Base-by-base conservation (phyloP, 2,329 filamentous ascomycete genomes). In the Diaporthe sp. region DNA sequence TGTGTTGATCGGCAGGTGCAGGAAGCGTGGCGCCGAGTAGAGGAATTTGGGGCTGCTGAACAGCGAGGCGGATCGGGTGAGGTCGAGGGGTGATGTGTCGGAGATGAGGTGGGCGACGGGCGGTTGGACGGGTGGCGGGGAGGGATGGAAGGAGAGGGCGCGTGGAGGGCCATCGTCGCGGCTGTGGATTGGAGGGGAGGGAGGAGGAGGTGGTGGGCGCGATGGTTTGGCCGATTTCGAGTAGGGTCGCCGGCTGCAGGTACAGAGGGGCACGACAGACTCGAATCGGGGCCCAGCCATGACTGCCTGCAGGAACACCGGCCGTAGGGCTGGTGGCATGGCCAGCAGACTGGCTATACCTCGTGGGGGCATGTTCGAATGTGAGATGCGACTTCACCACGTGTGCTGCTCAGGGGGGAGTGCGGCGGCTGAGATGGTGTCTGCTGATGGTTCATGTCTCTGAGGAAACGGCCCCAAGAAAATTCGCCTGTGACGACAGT, bases 1-100 rank as follows among this genome's bases (percentile, higher is more conserved):
- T 34, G 86, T 86, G 81, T 91, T 91, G 79, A 85, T 80, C 42
- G 85, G 85, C 76, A 91, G 85, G 79, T 89, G 80, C 72, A 87
- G 85, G 77, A 90, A 87, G 60, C 81, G 79, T 51, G 85, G 85
- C 25, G 87, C 88, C 22, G 87, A 87, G 84, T 90, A 90, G 78
- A 91, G 84, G 77, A 89, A 87, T 15, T 57, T 68, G 15, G 53
- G 75, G 39, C 13, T 25, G 68, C 80, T 77, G 75, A 84, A 84
- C 58, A 84, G 73, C 5, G 75, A 46, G 6, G 79, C 79, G 9
- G 82, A 77, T 13, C 74, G 71, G 15, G 75, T 57, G 34, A 84
- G 80, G 57, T 78, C 73, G 37, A 57, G 6, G 4, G 39, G 3
- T 0, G 76, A 34, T 0, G 80, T 80, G 1, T 76, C 34, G 1